A percentile compares a stretch with the other conserved stretches of the same genome.
Evolutionary conservation across 1,284 basidiomycete species (phyloP).

Genomic region (Sphaerobolus stellatus): DNA sequence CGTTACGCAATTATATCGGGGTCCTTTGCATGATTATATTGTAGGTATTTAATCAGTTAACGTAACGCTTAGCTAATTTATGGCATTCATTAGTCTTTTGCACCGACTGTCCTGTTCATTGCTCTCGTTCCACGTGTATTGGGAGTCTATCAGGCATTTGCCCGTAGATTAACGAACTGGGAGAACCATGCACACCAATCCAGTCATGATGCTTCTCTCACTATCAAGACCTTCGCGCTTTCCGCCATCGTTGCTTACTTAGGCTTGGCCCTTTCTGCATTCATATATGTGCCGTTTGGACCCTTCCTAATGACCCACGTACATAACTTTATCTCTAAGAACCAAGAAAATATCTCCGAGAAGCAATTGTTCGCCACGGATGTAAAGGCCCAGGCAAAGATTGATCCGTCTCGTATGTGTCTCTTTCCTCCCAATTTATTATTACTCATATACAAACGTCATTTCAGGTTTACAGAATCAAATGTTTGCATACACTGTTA

Average conservation of each 20-base stretch:
- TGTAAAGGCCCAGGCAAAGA: slow-evolving; percentile 43
- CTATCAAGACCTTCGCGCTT: slow-evolving; percentile 89
- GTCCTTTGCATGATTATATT: slow-evolving; percentile 76
- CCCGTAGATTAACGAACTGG: slow-evolving; percentile 77
- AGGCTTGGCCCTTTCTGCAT: slow-evolving; percentile 81
- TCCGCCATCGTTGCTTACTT: slow-evolving; percentile 89
- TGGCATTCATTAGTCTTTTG: slow-evolving; percentile 53
- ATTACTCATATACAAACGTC: slow-evolving; percentile 26
- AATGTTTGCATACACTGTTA: slow-evolving; percentile 94
- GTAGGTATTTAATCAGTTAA: slow-evolving; percentile 44
- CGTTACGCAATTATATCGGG: slow-evolving; percentile 81
- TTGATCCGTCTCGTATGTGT: slow-evolving; percentile 47
- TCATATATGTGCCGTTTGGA: slow-evolving; percentile 91
- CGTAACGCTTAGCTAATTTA: slow-evolving; percentile 4
- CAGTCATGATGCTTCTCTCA: slow-evolving; percentile 76
- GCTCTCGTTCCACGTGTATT: slow-evolving; percentile 83
- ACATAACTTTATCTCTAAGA: slow-evolving; percentile 35
- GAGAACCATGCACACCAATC: slow-evolving; percentile 88
- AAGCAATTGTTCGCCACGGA: slow-evolving; percentile 56
- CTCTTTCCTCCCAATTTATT: slow-evolving; percentile 3
- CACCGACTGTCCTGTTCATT: slow-evolving; percentile 84
- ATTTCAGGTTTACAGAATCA: slow-evolving; percentile 76
- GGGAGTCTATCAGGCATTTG: slow-evolving; percentile 72
- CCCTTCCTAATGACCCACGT: slow-evolving; percentile 70
- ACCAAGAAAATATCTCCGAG: too few species aligned